Conservation (phyloP, 2,329 filamentous ascomycete genomes). For the Alternaria sp. region DNA sequence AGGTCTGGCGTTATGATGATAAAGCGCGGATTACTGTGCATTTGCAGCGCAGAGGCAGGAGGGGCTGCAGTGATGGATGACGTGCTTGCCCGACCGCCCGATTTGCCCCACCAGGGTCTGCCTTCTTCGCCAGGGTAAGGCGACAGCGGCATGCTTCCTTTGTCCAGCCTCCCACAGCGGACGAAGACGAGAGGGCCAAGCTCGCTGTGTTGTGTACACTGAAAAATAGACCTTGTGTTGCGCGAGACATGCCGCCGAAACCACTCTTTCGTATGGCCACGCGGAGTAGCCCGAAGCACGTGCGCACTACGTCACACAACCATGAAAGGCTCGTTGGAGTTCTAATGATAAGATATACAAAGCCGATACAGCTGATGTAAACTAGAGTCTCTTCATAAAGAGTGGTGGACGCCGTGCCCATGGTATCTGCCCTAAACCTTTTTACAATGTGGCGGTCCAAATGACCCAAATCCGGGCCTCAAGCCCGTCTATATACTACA, state of each 20-base stretch:
- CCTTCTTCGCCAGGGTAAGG: conserved; percentile 18
- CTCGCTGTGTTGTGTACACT: neutral
- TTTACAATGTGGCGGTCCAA: conserved; percentile 12
- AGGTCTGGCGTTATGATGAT: conserved; percentile 34
- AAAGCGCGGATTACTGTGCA: conserved; percentile 34
- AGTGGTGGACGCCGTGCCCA: conserved; percentile 9
- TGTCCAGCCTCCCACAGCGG: neutral
- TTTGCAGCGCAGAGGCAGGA: conserved; percentile 24
- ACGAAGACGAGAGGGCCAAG: neutral
- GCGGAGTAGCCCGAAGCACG: neutral
- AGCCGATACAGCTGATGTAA: conserved; percentile 31
- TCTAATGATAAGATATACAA: conserved; percentile 5
- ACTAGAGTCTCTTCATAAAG: conserved; percentile 30
- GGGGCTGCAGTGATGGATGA: conserved; percentile 32
- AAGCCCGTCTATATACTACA: conserved; percentile 17
- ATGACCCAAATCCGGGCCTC: conserved; percentile 7
- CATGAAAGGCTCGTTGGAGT: neutral
- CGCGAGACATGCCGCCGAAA: neutral
- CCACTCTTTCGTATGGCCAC: neutral
- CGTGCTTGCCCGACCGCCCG: conserved; percentile 35
- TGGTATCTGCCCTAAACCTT: conserved; percentile 18
- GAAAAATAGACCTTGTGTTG: neutral
- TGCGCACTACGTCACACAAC: neutral
- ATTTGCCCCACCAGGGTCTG: conserved; percentile 27
- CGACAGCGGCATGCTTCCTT: conserved; percentile 1